phyloP scores from a whole-genome alignment of 2,329 filamentous ascomycete genomes.

The Aphanocladium album region DNA sequence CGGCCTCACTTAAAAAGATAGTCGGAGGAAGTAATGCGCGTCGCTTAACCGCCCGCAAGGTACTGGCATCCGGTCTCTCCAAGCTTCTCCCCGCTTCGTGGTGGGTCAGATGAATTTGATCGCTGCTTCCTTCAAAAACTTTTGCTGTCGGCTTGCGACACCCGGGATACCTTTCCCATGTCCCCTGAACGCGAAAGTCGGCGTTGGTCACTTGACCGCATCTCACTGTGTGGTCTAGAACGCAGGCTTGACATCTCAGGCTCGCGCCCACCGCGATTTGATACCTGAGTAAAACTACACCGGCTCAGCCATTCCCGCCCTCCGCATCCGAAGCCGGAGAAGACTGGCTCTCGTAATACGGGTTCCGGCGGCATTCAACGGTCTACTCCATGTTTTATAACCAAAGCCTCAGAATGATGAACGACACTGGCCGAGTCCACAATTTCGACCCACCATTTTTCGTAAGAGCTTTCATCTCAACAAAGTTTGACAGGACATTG shows the following conservation, averaged over 20 bases:
- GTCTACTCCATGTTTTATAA: conserved; percentile 8
- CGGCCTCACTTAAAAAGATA: not conserved
- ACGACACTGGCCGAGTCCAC: conserved; percentile 9
- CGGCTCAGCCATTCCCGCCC: not conserved
- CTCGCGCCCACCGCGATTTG: not conserved
- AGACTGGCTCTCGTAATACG: conserved; percentile 5
- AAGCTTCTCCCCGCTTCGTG: not conserved
- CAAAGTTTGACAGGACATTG: not conserved
- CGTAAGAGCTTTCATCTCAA: conserved; percentile 9
- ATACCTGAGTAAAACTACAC: not conserved
- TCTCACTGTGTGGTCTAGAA: conserved; percentile 4
- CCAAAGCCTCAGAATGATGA: not conserved
- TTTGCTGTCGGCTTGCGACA: not conserved
- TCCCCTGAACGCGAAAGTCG: not conserved
- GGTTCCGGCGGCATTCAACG: conserved; percentile 13
- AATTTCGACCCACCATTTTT: conserved; percentile 13
- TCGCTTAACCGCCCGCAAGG: not conserved
- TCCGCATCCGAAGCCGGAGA: conserved; percentile 10
- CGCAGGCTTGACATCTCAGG: not conserved
- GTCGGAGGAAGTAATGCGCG: not conserved
- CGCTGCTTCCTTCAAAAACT: not conserved
- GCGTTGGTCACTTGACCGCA: conserved; percentile 1
- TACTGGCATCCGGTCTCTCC: not conserved
- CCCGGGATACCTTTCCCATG: not conserved
- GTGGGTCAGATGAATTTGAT: not conserved